These are phyloP conservation scores for Aspergillus felis DNA, from an alignment of 2,329 filamentous ascomycete species.

Conservation along the genomic window DNA sequence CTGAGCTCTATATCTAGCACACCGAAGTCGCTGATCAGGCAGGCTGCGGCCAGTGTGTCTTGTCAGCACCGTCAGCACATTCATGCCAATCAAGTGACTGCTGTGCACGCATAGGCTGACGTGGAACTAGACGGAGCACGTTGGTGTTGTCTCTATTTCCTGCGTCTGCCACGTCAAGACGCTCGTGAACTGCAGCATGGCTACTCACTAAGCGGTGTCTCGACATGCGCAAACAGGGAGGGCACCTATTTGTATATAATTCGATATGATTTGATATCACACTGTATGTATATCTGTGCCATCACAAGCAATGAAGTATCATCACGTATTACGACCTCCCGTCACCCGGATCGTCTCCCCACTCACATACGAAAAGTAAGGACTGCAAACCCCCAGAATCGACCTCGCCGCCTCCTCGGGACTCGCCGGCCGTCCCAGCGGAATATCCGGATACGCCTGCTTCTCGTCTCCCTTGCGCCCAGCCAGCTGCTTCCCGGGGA, in stretches of 20 bases:
- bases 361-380: slow-evolving; percentile 77
- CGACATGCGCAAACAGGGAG: too few species aligned
- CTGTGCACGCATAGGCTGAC: neutral
- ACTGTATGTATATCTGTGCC: neutral
- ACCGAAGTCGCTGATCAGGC: too few species aligned
- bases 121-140: neutral
- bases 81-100: neutral
- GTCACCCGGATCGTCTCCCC: slow-evolving; percentile 87
- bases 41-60: neutral
- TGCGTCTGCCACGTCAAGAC: neutral
- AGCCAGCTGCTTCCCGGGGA: slow-evolving; percentile 58
- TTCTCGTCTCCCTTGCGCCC: slow-evolving; percentile 28
- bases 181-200: neutral
- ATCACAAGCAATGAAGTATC: neutral
- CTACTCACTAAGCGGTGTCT: neutral
- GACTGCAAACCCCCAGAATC: slow-evolving; percentile 74
- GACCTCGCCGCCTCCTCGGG: slow-evolving; percentile 76
- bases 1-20: neutral
- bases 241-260: neutral
- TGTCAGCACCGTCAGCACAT: neutral
- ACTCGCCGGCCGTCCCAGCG: slow-evolving; percentile 70
- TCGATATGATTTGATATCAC: neutral
- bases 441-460: slow-evolving; percentile 64
- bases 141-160: neutral
- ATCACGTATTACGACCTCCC: slow-evolving; percentile 64